Evolutionary conservation across 352 stramenopile genomes (phyloP).

Genomic region (Phytophthora citrophthora): DNA sequence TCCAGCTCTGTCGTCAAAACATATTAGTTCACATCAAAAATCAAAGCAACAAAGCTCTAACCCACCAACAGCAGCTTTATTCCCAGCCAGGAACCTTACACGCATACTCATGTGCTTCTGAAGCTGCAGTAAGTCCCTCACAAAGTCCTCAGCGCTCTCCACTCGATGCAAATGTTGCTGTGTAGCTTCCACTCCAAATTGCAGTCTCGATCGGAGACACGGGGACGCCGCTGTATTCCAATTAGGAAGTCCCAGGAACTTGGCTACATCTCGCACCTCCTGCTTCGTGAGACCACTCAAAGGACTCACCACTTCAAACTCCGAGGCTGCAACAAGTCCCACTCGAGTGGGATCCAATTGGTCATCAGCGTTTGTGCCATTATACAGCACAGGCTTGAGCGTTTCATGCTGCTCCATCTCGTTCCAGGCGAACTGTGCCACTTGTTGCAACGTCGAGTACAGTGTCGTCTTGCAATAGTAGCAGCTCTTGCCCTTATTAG

Average conservation of each 20-base stretch:
- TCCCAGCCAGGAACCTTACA: slow-evolving; percentile 76
- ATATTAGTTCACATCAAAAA: background rate
- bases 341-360: slow-evolving; percentile 92
- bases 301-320: slow-evolving; percentile 94
- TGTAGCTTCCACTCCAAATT: slow-evolving; percentile 94
- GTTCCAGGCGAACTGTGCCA: slow-evolving; percentile 69
- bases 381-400: slow-evolving; percentile 88
- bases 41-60: background rate
- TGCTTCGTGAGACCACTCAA: slow-evolving; percentile 91
- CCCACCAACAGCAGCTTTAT: slow-evolving; percentile 74
- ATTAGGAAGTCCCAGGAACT: slow-evolving; percentile 94
- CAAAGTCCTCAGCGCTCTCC: slow-evolving; percentile 70
- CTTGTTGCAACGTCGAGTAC: slow-evolving; percentile 94
- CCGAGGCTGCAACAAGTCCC: slow-evolving; percentile 92
- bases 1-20: slow-evolving; percentile 48
- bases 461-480: slow-evolving; percentile 98
- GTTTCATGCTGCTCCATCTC: slow-evolving; percentile 22
- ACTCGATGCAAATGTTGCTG: slow-evolving; percentile 77
- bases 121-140: slow-evolving; percentile 54
- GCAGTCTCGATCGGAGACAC: slow-evolving; percentile 95
- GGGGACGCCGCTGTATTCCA: slow-evolving; percentile 96
- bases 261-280: slow-evolving; percentile 87
- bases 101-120: slow-evolving; percentile 65
- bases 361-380: slow-evolving; percentile 98
- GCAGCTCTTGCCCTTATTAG: slow-evolving; percentile 94